Evolutionary conservation across 148 eudicot species (phyloP).

Genomic region (Rhododendron griersonianum): DNA sequence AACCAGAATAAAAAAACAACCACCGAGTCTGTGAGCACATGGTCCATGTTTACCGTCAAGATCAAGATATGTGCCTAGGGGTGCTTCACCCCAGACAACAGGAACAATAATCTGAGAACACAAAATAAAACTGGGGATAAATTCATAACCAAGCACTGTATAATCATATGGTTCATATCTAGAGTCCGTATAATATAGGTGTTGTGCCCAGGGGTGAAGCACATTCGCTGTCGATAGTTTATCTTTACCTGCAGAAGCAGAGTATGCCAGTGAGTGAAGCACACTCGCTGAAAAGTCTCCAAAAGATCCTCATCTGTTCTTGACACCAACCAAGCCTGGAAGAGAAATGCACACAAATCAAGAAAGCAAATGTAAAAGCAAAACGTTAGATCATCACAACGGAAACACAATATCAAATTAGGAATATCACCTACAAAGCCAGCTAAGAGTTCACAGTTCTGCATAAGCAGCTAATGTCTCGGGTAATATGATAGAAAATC

Average conservation of each 20-base stretch:
- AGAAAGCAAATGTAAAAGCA: neutral
- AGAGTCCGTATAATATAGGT: neutral
- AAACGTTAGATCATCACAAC: neutral
- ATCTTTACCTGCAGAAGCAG: neutral
- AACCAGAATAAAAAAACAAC: too few relatives aligned
- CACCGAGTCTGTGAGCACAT: too few relatives aligned
- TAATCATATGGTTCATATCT: neutral
- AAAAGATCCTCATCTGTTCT: neutral
- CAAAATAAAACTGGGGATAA: neutral
- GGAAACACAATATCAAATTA: neutral
- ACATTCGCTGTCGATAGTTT: neutral
- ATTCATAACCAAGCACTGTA: neutral
- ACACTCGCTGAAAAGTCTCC: neutral
- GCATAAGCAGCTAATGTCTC: neutral
- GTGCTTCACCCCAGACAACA: neutral
- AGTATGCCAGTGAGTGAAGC: neutral
- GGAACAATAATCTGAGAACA: neutral
- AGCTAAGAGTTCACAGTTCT: neutral
- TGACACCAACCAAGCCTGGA: neutral
- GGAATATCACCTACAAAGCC: neutral
- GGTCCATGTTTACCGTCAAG: too few relatives aligned
- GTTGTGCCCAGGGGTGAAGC: slow-evolving; percentile 5
- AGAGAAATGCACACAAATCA: too few relatives aligned
- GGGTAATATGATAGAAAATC: neutral
- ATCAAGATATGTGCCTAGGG: too few relatives aligned